These are phyloP conservation scores for Odontarrhena argentea DNA, from an alignment of 345 rosid genomes.

Conservation along the genomic window DNA sequence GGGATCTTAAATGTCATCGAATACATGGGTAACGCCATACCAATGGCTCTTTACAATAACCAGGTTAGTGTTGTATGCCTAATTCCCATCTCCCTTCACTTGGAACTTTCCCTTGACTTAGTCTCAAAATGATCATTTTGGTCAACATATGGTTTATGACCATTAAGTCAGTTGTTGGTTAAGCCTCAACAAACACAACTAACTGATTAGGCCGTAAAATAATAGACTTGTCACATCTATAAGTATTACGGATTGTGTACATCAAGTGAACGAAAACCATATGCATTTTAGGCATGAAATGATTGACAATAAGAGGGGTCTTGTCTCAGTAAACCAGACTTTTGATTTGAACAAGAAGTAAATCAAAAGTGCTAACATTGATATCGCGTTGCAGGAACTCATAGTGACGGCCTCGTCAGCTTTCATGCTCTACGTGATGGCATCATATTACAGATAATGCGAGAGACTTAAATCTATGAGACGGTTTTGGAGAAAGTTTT, in stretches of 20 bases:
- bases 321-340: neutral
- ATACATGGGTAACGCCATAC: conserved; percentile 60
- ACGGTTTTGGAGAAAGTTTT: too few relatives aligned
- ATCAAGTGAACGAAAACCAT: conserved; percentile 7
- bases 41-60: conserved; percentile 70
- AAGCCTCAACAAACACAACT: conserved; percentile 11
- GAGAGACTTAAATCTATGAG: neutral
- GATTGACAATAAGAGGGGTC: conserved; percentile 4
- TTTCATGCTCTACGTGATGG: conserved; percentile 52
- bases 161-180: neutral
- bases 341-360: conserved; percentile 5
- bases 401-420: conserved; percentile 60
- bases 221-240: conserved; percentile 10
- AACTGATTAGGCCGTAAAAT: conserved; percentile 10
- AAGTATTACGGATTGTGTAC: neutral
- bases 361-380: conserved; percentile 9
- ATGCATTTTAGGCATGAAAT: neutral
- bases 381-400: conserved; percentile 54
- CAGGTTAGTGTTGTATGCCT: conserved; percentile 57
- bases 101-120: neutral
- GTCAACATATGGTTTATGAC: neutral
- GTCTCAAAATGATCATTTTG: conserved; percentile 7
- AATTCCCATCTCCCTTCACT: conserved; percentile 5
- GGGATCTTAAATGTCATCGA: conserved; percentile 77
- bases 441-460: conserved; percentile 53